Evolutionary conservation across 768 basidiomycete genomes (phyloP).

Genomic region (Amanita muscaria): DNA sequence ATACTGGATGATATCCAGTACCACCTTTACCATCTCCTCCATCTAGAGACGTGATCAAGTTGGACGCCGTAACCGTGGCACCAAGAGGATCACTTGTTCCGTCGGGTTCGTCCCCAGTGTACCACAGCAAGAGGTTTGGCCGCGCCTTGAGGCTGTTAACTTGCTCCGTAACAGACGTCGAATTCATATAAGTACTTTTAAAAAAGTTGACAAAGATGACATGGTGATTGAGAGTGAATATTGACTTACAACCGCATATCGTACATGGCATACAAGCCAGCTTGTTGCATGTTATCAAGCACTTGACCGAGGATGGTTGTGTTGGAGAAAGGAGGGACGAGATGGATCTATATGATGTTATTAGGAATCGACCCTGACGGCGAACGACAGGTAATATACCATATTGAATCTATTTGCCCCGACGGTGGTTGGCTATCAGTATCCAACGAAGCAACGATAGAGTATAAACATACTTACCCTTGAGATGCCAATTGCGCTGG

Average conservation of each 20-base stretch:
- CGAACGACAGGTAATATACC: conserved; percentile 21
- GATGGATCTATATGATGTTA: conserved; percentile 45
- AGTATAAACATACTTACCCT: conserved; percentile 33
- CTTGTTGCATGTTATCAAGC: conserved; percentile 64
- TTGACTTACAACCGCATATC: conserved; percentile 57
- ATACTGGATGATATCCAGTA: conserved; percentile 56
- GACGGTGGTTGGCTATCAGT: background rate
- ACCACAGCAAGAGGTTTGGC: conserved; percentile 64
- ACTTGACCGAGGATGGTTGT: conserved; percentile 47
- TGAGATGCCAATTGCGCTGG: conserved; percentile 44
- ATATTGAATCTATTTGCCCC: conserved; percentile 31
- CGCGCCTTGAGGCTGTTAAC: conserved; percentile 61
- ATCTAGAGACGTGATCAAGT: conserved; percentile 51
- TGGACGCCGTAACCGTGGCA: conserved; percentile 43
- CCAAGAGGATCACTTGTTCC: conserved; percentile 60
- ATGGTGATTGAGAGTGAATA: background rate
- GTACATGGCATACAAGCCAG: conserved; percentile 68
- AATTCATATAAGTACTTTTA: conserved; percentile 54
- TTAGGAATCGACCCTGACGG: conserved; percentile 13
- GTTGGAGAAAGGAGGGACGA: conserved; percentile 58
- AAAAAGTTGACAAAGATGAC: background rate
- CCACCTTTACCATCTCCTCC: conserved; percentile 39
- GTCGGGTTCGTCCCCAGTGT: conserved; percentile 69
- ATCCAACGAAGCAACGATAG: too few species aligned
- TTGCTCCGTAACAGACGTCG: conserved; percentile 52